Percentiles rank a stretch among this genome's conserved stretches.
These are phyloP conservation scores for Didymella arachidicola DNA, from an alignment of 2,329 filamentous ascomycete species.

Conservation along the genomic window DNA sequence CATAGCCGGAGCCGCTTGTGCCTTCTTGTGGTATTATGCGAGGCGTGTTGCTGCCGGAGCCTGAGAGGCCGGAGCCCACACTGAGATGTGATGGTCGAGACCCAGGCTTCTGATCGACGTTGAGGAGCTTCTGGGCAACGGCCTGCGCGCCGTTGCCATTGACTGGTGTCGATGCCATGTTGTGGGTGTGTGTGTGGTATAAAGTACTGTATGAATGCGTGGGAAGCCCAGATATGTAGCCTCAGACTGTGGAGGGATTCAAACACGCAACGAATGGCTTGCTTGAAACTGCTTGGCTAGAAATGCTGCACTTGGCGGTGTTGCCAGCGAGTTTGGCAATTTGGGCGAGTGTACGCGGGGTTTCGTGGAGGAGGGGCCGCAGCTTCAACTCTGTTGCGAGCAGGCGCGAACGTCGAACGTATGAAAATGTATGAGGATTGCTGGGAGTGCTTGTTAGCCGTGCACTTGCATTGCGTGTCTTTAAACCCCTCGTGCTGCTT, in stretches of 20 bases:
- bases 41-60: slow-evolving; percentile 62
- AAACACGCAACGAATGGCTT: slow-evolving; percentile 16
- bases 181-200: slow-evolving; percentile 23
- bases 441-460: slow-evolving; percentile 10
- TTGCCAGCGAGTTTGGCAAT: slow-evolving; percentile 14
- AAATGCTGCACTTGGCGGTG: slow-evolving; percentile 22
- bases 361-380: slow-evolving; percentile 16
- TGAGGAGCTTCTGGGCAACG: slow-evolving; percentile 62
- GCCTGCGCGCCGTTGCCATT: slow-evolving; percentile 41
- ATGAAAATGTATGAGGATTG: slow-evolving; percentile 20
- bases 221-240: slow-evolving; percentile 13
- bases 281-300: slow-evolving; percentile 22
- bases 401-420: slow-evolving; percentile 15
- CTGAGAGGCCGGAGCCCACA: slow-evolving; percentile 66
- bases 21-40: slow-evolving; percentile 85
- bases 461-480: slow-evolving; percentile 6
- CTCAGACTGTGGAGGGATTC: not conserved
- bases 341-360: slow-evolving; percentile 9
- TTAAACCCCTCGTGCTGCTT: not conserved
- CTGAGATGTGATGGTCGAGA: slow-evolving; percentile 88
- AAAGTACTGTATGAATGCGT: not conserved
- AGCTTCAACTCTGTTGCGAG: slow-evolving; percentile 10
- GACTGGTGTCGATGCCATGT: slow-evolving; percentile 46
- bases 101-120: slow-evolving; percentile 71
- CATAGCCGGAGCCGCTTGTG: slow-evolving; percentile 80